Evolutionary conservation across 2,329 filamentous ascomycete genomes (phyloP), one percentile per base, ranked within the genome.

Genomic region (Coniella vitis): DNA sequence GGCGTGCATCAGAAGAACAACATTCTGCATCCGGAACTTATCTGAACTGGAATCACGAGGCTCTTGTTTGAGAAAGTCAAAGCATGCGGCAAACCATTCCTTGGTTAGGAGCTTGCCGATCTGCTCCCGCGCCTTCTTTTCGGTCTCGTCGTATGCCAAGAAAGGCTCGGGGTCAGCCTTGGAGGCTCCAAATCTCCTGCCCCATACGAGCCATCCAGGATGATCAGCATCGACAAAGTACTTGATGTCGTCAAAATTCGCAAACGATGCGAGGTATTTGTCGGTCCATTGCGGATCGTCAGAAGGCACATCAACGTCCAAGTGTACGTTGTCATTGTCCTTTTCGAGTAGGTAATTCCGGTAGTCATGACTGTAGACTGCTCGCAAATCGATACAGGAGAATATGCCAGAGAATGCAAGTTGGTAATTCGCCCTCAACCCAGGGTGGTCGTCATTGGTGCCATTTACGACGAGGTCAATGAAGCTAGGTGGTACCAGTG

Each of bases 151-250:
- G 59, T 93, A 98, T 38, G 66, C 69, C 35, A 73, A 79, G 66
- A 72, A 95, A 60, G 66, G 83, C 66, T 63, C 69, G 55, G 90
- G 81, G 45, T 86, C 84, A 3, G 86, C 81, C 53, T 82, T 81
- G 64, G 84, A 90, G 0, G 85, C 93, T 13, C 82, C 83, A 73
- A 97, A 91, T 29, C 77, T 81, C 65, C 93, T 88, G 45, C 86
- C 86, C 93, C 93, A 98, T 0, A 95, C 90, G 16, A 98, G 76
- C 94, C 94, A 98, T 29, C 93, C 93, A 4, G 91, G 89, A 62
- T 94, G 87, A 62, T 97, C 91, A 47, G 83, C 79, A 62, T 98
- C 93, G 39, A 97, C 82, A 63, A 90, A 94, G 64, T 94, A 95
- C 55, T 95, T 83, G 0, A 88, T 84, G 29, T 83, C 58, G 12